phyloP scores from a whole-genome alignment of 2,329 filamentous ascomycete species.

The Macroventuria anomochaeta region DNA sequence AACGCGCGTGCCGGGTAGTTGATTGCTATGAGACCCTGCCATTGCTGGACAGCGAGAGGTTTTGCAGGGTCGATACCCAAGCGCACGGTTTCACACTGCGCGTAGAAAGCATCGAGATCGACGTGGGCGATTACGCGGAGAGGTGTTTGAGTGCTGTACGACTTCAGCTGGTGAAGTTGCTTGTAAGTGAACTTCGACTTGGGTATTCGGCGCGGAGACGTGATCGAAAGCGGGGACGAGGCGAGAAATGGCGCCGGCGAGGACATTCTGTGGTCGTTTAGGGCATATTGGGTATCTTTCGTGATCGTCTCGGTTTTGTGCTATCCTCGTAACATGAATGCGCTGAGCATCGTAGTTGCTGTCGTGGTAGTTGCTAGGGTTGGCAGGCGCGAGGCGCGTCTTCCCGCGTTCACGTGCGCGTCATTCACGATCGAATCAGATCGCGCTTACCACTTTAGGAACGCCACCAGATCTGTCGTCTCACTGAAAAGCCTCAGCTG shows the following conservation, averaged over 20 bases:
- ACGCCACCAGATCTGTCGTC: neutral
- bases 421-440: slow-evolving; percentile 31
- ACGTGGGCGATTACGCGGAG: slow-evolving; percentile 89
- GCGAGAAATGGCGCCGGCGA: slow-evolving; percentile 56
- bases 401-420: slow-evolving; percentile 46
- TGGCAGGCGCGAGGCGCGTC: slow-evolving; percentile 29
- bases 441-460: slow-evolving; percentile 7
- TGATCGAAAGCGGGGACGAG: slow-evolving; percentile 55
- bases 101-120: slow-evolving; percentile 96
- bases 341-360: neutral
- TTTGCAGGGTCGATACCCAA: slow-evolving; percentile 74
- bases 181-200: slow-evolving; percentile 84
- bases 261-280: slow-evolving; percentile 47
- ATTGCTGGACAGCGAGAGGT: slow-evolving; percentile 93
- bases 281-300: slow-evolving; percentile 17
- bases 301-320: neutral
- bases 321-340: neutral
- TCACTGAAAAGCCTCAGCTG: no score
- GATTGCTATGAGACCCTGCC: slow-evolving; percentile 92
- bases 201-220: slow-evolving; percentile 42
- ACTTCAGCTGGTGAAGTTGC: slow-evolving; percentile 77
- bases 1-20: slow-evolving; percentile 90
- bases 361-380: slow-evolving; percentile 7
- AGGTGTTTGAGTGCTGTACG: slow-evolving; percentile 74
- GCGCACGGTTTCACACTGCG: slow-evolving; percentile 91